Evolutionary conservation across 2,329 filamentous ascomycete genomes (phyloP).

Genomic region (Sporothrix curviconia): DNA sequence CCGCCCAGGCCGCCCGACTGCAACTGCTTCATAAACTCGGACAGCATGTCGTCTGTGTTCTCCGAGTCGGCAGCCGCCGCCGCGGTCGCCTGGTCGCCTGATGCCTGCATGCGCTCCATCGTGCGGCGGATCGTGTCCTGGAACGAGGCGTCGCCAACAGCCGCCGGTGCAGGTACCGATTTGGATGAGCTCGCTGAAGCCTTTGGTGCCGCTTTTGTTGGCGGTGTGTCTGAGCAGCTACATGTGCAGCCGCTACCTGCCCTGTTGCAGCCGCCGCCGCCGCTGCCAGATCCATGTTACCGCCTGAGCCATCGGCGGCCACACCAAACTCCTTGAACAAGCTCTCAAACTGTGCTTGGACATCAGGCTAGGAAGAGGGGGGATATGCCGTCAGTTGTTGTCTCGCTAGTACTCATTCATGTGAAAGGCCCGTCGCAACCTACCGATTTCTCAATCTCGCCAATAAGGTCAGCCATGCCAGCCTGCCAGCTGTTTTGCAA

Average conservation of each 20-base stretch:
- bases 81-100: slow-evolving; percentile 76
- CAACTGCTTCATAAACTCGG: slow-evolving; percentile 89
- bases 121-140: slow-evolving; percentile 89
- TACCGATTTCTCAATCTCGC: slow-evolving; percentile 59
- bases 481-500: slow-evolving; percentile 81
- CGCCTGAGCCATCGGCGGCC: slow-evolving; percentile 6
- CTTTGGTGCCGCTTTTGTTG: slow-evolving; percentile 25
- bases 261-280: slow-evolving; percentile 21
- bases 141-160: slow-evolving; percentile 53
- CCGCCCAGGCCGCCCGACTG: slow-evolving; percentile 53
- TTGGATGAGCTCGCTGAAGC: too few species aligned
- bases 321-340: slow-evolving; percentile 65
- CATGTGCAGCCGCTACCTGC: slow-evolving; percentile 20
- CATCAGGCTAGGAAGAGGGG: slow-evolving; percentile 50
- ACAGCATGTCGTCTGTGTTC: slow-evolving; percentile 69
- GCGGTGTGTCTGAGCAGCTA: slow-evolving; percentile 23
- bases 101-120: slow-evolving; percentile 93
- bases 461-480: slow-evolving; percentile 79
- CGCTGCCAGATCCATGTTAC: slow-evolving; percentile 22
- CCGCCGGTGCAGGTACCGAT: slow-evolving; percentile 25
- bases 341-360: slow-evolving; percentile 71
- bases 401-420: too few species aligned
- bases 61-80: slow-evolving; percentile 56
- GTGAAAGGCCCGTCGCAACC: slow-evolving; percentile 25
- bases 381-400: too few species aligned